Percentiles rank a stretch among this genome's conserved stretches.
phyloP scores from a whole-genome alignment of 805 yeast genomes.

The Kazachstania martiniae region DNA sequence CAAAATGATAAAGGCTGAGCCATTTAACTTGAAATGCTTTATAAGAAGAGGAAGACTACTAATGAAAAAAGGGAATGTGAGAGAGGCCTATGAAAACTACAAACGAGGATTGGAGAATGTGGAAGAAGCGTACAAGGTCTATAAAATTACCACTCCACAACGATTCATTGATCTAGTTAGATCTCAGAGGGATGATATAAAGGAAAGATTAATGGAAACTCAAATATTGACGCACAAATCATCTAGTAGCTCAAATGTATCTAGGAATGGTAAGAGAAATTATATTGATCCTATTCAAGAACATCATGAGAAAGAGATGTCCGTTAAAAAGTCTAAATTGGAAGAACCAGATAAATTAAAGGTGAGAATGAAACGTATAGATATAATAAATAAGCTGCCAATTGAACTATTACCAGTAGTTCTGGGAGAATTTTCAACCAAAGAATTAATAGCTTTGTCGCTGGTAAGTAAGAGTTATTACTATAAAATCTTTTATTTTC shows the following conservation, averaged over 20 bases:
- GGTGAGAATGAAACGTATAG: conserved; percentile 2
- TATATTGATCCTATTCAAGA: conserved; percentile 18
- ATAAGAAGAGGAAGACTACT: conserved; percentile 19
- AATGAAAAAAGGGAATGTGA: conserved; percentile 11
- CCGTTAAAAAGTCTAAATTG: background rate
- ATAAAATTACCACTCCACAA: conserved; percentile 7
- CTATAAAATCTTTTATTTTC: conserved; percentile 9
- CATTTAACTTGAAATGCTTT: conserved; percentile 21
- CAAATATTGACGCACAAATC: background rate
- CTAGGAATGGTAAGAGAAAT: too few species aligned
- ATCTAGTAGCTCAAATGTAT: too few species aligned
- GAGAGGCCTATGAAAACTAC: conserved; percentile 15
- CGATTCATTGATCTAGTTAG: conserved; percentile 8
- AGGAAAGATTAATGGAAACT: conserved; percentile 3
- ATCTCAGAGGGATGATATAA: conserved; percentile 10
- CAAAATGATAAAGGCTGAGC: conserved; percentile 16
- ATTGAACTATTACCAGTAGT: conserved; percentile 17
- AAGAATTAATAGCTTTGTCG: conserved; percentile 12
- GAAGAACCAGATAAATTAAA: background rate
- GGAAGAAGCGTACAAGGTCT: conserved; percentile 6
- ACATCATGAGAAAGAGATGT: background rate
- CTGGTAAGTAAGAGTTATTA: conserved; percentile 18
- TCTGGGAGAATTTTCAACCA: conserved; percentile 10
- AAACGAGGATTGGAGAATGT: conserved; percentile 10
- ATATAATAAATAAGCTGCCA: conserved; percentile 17